phyloP scores from a whole-genome alignment of 2,329 filamentous ascomycete species.

The Hymenoscyphus occultus region DNA sequence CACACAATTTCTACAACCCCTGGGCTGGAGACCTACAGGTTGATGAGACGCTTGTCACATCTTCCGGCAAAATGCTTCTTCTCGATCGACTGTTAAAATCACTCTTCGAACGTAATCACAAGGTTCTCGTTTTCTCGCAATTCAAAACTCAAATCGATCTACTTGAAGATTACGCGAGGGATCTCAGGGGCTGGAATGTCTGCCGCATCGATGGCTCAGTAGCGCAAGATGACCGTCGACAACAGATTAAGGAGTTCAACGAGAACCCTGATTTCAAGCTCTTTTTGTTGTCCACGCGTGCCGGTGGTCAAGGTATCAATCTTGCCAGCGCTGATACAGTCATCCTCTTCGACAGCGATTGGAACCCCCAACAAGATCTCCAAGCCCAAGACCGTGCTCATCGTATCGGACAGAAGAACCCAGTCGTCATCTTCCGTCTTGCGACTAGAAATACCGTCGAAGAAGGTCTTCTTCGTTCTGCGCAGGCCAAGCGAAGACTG shows the following conservation, averaged over 20 bases:
- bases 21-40: constrained; percentile 65
- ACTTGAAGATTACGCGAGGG: constrained; percentile 76
- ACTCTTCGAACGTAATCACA: constrained; percentile 73
- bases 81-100: constrained; percentile 79
- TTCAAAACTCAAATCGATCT: constrained; percentile 95
- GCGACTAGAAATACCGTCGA: constrained; percentile 93
- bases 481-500: constrained; percentile 85
- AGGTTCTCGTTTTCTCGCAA: constrained; percentile 93
- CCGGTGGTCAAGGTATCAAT: constrained; percentile 94
- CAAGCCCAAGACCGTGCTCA: constrained; percentile 96
- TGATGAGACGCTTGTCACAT: constrained; percentile 79
- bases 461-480: constrained; percentile 78
- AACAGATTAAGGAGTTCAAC: constrained; percentile 74
- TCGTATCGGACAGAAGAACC: constrained; percentile 87
- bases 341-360: constrained; percentile 84
- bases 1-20: constrained; percentile 95
- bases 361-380: constrained; percentile 95
- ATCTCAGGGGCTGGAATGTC: constrained; percentile 74
- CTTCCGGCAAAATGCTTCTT: constrained; percentile 93
- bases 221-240: constrained; percentile 66
- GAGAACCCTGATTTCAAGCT: constrained; percentile 62
- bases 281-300: constrained; percentile 85
- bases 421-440: constrained; percentile 89
- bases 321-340: constrained; percentile 89
- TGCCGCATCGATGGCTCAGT: constrained; percentile 92